A percentile compares a stretch with the other conserved stretches of the same genome.
phyloP scores from a whole-genome alignment of 768 basidiomycete genomes.

The Lenzites betulinus region DNA sequence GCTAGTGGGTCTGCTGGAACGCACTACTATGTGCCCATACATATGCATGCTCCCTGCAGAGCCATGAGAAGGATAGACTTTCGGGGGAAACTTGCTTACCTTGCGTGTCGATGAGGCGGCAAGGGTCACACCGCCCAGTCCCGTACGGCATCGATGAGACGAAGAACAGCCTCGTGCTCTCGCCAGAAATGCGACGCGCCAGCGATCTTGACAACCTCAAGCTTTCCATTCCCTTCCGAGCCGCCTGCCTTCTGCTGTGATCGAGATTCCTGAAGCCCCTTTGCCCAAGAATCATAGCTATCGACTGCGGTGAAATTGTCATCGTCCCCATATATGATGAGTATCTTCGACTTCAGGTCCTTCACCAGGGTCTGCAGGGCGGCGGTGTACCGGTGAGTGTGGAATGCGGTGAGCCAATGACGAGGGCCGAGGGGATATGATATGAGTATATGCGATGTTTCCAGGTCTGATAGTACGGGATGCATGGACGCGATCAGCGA shows the following conservation, averaged over 20 bases:
- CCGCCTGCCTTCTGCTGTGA: constrained; percentile 6
- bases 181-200: constrained; percentile 72
- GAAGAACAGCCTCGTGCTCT: constrained; percentile 24
- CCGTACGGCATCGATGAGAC: constrained; percentile 15
- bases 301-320: constrained; percentile 69
- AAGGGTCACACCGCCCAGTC: constrained; percentile 20
- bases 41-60: too few species aligned
- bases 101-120: neutral
- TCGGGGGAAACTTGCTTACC: too few species aligned
- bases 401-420: constrained; percentile 69
- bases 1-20: too few species aligned
- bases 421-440: constrained; percentile 78
- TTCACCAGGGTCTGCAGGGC: constrained; percentile 53
- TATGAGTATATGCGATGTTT: constrained; percentile 65
- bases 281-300: constrained; percentile 59
- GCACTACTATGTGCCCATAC: too few species aligned
- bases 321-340: constrained; percentile 65
- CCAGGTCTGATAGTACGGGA: constrained; percentile 53
- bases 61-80: too few species aligned
- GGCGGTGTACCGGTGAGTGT: constrained; percentile 51
- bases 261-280: constrained; percentile 34
- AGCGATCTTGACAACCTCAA: constrained; percentile 41
- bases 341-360: constrained; percentile 49
- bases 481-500: constrained; percentile 71
- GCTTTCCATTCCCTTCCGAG: constrained; percentile 25